Evolutionary conservation across 495 filamentous ascomycete species (phyloP).

Genomic region (Jackrogersella multiformis): DNA sequence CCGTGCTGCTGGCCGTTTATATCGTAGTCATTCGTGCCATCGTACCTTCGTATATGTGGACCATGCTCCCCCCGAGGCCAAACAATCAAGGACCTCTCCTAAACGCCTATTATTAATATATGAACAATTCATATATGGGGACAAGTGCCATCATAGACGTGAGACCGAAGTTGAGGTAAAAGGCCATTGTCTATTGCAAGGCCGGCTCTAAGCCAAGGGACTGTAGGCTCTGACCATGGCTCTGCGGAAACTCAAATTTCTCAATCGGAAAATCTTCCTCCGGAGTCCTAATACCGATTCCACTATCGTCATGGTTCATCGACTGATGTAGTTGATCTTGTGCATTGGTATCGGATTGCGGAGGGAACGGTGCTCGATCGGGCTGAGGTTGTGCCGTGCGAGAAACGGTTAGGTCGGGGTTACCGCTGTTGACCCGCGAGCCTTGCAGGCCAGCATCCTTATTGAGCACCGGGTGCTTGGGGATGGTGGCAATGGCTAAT

Average conservation of each 20-base stretch:
- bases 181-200: constrained; percentile 5
- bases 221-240: constrained; percentile 17
- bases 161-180: background rate
- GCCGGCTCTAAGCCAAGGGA: constrained; percentile 6
- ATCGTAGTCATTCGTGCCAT: constrained; percentile 43
- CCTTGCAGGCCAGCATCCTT: constrained; percentile 46
- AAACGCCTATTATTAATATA: constrained; percentile 31
- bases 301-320: constrained; percentile 70
- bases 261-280: constrained; percentile 66
- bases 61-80: constrained; percentile 1
- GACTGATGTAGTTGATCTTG: constrained; percentile 41
- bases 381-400: constrained; percentile 51
- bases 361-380: constrained; percentile 55
- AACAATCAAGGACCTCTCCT: constrained; percentile 7
- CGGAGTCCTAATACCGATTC: constrained; percentile 71
- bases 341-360: constrained; percentile 42
- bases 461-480: constrained; percentile 44
- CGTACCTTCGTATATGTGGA: constrained; percentile 34
- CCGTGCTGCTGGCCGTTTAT: constrained; percentile 17
- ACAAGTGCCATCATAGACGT: background rate
- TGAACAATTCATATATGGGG: background rate
- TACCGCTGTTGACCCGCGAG: constrained; percentile 56
- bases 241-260: constrained; percentile 58
- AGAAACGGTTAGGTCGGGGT: constrained; percentile 52
- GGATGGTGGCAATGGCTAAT: constrained; percentile 15